phyloP scores from a whole-genome alignment of 2,329 filamentous ascomycete species.

The Stagonosporopsis rhizophila region DNA sequence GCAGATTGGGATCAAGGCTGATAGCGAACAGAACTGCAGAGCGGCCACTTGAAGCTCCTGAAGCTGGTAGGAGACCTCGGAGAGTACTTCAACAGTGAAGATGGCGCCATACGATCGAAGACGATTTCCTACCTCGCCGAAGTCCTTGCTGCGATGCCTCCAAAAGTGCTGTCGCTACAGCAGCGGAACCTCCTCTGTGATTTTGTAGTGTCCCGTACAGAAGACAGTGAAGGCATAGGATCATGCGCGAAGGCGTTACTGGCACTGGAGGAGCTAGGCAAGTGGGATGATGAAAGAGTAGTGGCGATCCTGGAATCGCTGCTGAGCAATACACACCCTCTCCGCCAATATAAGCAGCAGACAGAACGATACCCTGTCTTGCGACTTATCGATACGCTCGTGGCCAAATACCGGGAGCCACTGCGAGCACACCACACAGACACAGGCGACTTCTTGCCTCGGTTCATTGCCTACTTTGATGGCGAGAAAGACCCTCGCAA shows the following conservation, averaged over 20 bases:
- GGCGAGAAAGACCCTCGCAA: slow-evolving; percentile 75
- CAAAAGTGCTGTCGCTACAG: slow-evolving; percentile 65
- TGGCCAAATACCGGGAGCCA: slow-evolving; percentile 61
- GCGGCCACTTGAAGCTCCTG: slow-evolving; percentile 66
- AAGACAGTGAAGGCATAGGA: slow-evolving; percentile 61
- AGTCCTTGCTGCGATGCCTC: slow-evolving; percentile 58
- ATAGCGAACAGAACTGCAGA: slow-evolving; percentile 60
- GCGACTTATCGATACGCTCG: slow-evolving; percentile 66
- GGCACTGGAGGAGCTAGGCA: slow-evolving; percentile 65
- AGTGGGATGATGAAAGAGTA: slow-evolving; percentile 66
- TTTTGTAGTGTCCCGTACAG: slow-evolving; percentile 70
- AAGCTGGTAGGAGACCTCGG: slow-evolving; percentile 69
- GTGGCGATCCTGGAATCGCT: slow-evolving; percentile 60
- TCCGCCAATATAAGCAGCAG: slow-evolving; percentile 68
- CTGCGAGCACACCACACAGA: slow-evolving; percentile 60
- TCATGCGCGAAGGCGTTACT: slow-evolving; percentile 66
- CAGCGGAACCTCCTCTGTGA: slow-evolving; percentile 66
- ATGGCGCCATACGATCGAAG: slow-evolving; percentile 66
- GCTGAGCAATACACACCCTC: slow-evolving; percentile 62
- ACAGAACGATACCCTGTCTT: slow-evolving; percentile 67
- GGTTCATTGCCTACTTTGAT: slow-evolving; percentile 69
- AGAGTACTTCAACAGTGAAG: slow-evolving; percentile 72
- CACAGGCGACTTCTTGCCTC: slow-evolving; percentile 62
- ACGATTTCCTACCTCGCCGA: slow-evolving; percentile 61
- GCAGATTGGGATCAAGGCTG: slow-evolving; percentile 24